Base-by-base conservation (phyloP, 2,329 filamentous ascomycete genomes). In the Bipolaris sorokiniana region DNA sequence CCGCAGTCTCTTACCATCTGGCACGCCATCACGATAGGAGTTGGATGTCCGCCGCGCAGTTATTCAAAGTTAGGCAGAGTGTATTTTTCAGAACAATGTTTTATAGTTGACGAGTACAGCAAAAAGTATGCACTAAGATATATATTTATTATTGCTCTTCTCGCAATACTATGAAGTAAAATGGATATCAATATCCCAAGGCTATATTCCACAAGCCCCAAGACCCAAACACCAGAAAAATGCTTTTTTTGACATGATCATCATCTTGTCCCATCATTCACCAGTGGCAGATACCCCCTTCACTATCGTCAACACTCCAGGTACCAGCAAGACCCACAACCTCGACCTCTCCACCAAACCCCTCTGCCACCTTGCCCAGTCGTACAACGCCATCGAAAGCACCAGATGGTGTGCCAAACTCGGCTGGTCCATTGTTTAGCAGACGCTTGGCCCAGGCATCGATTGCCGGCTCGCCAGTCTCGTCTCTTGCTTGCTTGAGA, bases 401-500 rank as follows among this genome's bases (percentile, higher is more conserved):
- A 20, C 53, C 62, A 26, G 58, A 60, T 2, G 45, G 45, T 5
- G 56, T 48, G 4, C 55, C 60, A 36, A 65, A 53, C 33, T 76
- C 68, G 38, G 61, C 78, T 1, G 82, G 79, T 0, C 81, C 82
- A 54, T 84, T 84, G 61, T 80, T 85, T 20, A 89, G 77, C 40
- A 88, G 66, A 22, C 85, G 77, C 49, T 81, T 78, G 13, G 85
- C 86, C 86, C 86, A 88, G 1, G 81, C 80, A 67, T 88, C 86
- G 47, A 98, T 88, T 1, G 93, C 92, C 1, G 92, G 92, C 76
- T 98, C 94, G 15, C 91, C 91, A 0, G 95, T 99, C 82, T 99
- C 95, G 70, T 99, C 93, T 26, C 95, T 85, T 4, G 95, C 95
- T 78, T 99, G 95, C 78, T 98, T 97, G 59, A 99, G 81, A 78